Conservation (phyloP, 495 filamentous ascomycete genomes). For the Penicillium psychrofluorescens region DNA sequence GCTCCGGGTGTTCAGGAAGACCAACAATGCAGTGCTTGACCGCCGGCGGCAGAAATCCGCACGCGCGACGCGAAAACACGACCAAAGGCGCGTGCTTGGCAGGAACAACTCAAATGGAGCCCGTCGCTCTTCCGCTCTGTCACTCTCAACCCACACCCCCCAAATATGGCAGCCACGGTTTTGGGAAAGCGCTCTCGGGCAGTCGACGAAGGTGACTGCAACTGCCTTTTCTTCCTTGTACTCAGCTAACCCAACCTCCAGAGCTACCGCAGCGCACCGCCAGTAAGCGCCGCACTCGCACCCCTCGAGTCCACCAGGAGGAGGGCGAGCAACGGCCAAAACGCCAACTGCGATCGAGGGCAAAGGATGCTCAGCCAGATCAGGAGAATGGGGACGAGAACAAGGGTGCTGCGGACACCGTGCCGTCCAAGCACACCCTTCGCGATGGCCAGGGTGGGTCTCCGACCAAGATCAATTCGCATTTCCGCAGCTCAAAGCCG, state of each 20-base stretch:
- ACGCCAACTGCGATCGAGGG: constrained; percentile 28
- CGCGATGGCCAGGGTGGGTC: constrained; percentile 21
- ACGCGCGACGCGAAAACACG: constrained; percentile 12
- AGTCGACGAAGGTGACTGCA: constrained; percentile 49
- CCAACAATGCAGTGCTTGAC: constrained; percentile 1
- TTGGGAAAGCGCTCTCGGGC: constrained; percentile 56
- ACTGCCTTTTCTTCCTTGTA: neutral
- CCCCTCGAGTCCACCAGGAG: constrained; percentile 25
- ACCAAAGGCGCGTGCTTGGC: too few relatives aligned
- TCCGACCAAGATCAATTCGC: constrained; percentile 24
- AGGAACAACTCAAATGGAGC: neutral
- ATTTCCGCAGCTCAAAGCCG: constrained; percentile 23
- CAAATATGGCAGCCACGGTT: constrained; percentile 54
- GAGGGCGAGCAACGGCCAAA: constrained; percentile 11
- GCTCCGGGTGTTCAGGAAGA: neutral
- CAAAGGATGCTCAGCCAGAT: constrained; percentile 9
- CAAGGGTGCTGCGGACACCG: constrained; percentile 10
- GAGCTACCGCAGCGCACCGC: constrained; percentile 40
- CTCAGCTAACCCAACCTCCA: constrained; percentile 10
- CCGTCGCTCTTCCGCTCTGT: neutral
- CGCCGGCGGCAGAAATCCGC: constrained; percentile 3
- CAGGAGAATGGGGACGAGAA: constrained; percentile 26
- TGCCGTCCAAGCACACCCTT: constrained; percentile 21
- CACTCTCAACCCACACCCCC: constrained; percentile 1
- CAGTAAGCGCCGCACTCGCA: constrained; percentile 56